Evolutionary conservation across 2,329 filamentous ascomycete species (phyloP).

Genomic region (Parastagonospora nodorum): DNA sequence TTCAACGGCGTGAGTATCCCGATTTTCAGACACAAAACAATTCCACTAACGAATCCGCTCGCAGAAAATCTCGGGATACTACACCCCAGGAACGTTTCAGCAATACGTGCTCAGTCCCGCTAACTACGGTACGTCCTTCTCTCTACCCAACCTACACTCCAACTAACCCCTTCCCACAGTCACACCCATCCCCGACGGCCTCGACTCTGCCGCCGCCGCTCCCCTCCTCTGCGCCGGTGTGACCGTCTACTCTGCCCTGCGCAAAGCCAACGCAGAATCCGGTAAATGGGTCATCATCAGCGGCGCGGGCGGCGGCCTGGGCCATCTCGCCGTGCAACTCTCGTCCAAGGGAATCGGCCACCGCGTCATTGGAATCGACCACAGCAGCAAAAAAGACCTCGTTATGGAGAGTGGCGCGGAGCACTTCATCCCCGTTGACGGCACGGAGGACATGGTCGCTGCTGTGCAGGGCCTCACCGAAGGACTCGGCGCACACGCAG

Average conservation of each 20-base stretch:
- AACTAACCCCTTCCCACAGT: conserved; percentile 43
- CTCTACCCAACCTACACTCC: no score
- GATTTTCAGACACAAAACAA: neutral
- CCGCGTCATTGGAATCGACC: conserved; percentile 69
- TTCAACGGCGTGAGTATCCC: conserved; percentile 36
- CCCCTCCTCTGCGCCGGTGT: conserved; percentile 70
- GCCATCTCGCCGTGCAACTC: conserved; percentile 67
- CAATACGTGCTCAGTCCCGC: conserved; percentile 69
- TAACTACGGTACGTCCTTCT: conserved; percentile 52
- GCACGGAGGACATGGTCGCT: conserved; percentile 55
- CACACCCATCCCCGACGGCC: conserved; percentile 68
- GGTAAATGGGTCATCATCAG: conserved; percentile 65
- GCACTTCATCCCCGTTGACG: conserved; percentile 67
- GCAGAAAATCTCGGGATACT: conserved; percentile 66
- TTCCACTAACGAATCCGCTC: neutral
- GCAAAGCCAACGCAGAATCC: conserved; percentile 62
- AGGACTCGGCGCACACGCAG: conserved; percentile 65
- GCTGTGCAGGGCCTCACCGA: conserved; percentile 63
- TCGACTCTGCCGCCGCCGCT: conserved; percentile 65
- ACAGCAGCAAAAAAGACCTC: conserved; percentile 67
- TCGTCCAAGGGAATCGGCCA: conserved; percentile 65
- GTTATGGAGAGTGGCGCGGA: conserved; percentile 67
- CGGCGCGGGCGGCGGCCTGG: conserved; percentile 65
- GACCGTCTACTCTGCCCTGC: conserved; percentile 69
- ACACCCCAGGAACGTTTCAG: conserved; percentile 73